Evolutionary conservation across 495 filamentous ascomycete species (phyloP), one percentile per base, ranked within the genome.

Genomic region (Aspergillus steynii): DNA sequence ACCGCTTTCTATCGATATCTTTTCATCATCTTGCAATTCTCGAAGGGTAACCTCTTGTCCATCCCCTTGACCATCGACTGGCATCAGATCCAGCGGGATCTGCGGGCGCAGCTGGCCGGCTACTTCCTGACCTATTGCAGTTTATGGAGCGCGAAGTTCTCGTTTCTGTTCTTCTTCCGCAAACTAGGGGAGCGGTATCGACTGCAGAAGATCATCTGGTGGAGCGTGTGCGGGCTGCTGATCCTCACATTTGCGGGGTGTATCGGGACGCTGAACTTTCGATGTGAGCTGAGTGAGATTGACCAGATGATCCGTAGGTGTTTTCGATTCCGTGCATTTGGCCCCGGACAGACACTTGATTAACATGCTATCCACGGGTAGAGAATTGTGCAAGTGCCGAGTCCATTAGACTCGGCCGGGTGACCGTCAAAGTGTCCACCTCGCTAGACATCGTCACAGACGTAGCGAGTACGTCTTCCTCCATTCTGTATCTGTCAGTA

Each of bases 91-190:
- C 37, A 42, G 14, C 37, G 10, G 3, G 9, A 42, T 3, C 37
- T 42, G 1, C 5, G 37, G 9, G 37, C 37, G 37, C 37, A 42
- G 9, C 14, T 42, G 37, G 37, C 37, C 9, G 37, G 37, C 9
- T 42, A 42, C 12, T 14, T 42, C 37, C 37, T 42, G 7, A 42
- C 3, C 37, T 42, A 42, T 14, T 12, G 37, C 12, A 42, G 37
- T 42, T 20, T 58, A 4, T 51, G 56, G 46, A 32, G 27, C 29
- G 49, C 51, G 29, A 51, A 58, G 10, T 26, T 51, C 5, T 58
- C 47, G 28, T 58, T 58, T n/a, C 20, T 49, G 8, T 58, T 58
- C 27, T 58, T 58, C 27, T 49, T 58, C 8, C 47, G 47, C 12
- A 49, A 32, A 4, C 46, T 58, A 1, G 55, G 55, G 3, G 31